Base-by-base conservation (phyloP, 192 early-diverging fungal genomes). In the Oehlia diaphana region DNA sequence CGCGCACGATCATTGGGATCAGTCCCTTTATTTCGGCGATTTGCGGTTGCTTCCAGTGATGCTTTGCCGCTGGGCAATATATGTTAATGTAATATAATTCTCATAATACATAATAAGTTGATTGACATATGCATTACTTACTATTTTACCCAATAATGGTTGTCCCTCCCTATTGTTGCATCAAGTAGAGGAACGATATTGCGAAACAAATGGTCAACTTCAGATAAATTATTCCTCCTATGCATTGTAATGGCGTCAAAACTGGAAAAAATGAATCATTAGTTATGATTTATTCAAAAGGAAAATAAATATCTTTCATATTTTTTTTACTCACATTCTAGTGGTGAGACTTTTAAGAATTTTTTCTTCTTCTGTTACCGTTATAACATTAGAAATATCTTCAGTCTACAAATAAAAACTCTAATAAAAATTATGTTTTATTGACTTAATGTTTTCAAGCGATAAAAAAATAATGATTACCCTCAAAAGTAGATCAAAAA, bases 381-480 rank as follows among this genome's bases (percentile, higher is more conserved):
- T 58, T 47, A 0, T 1, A 37, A 73, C 23, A 26, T 80, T 61
- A 73, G 65, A 1, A 33, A 66, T 3, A 63, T 71, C 62, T 44
- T 80, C 49, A 0, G 69, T 49, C 49, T 80, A 80, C 63, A 62
- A 71, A 80, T 62, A 42, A 80, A 70, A 42, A 35, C 37, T 37
- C 6, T 37, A n/a, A 0, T 37, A 5, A 37, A 37, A 37, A 37
- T 37, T 37, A 37, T 37, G 37, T 0, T 37, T 37, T 37, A 73
- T 58, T 44, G 44, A 37, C 16, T 79, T 70, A 80, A 9, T n/a
- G 42, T 12, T 16, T 72, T 79, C 3, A 23, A 73, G 72, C 7
- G 53, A 70, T 37, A 31, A 77, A 66, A 26, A 77, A 66, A 26
- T 77, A 77, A 12, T 61, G 14, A 78, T 73, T 80, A 80, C 50